phyloP scores from a whole-genome alignment of 768 basidiomycete genomes.

The Tulasnella calospora region DNA sequence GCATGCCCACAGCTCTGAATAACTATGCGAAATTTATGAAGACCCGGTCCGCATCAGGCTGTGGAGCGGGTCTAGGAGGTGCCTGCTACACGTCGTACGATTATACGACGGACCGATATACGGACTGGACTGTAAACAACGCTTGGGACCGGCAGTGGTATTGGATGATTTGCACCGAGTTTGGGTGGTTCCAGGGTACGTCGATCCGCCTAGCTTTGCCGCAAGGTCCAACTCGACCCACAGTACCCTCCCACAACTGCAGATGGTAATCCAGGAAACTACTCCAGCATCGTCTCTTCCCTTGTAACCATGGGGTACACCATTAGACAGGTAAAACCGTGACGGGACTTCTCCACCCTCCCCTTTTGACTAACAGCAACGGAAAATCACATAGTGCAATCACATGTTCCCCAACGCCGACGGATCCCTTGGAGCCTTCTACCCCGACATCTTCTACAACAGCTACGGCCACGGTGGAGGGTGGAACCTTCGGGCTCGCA shows the following conservation, averaged over 20 bases:
- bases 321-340: background rate
- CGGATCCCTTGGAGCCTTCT: background rate
- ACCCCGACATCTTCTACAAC: background rate
- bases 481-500: constrained; percentile 5
- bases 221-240: background rate
- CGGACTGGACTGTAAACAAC: background rate
- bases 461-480: background rate
- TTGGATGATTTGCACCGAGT: constrained; percentile 16
- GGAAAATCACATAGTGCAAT: background rate
- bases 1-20: background rate
- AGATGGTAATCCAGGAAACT: constrained; percentile 22
- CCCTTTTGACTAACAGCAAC: background rate
- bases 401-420: constrained; percentile 21
- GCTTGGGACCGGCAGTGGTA: background rate
- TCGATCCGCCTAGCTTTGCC: background rate
- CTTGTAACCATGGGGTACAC: constrained; percentile 5
- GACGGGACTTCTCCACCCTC: background rate
- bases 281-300: constrained; percentile 15
- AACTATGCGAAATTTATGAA: background rate
- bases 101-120: background rate
- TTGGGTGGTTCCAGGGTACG: background rate
- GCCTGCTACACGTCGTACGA: background rate
- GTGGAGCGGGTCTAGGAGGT: background rate
- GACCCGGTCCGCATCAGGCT: background rate
- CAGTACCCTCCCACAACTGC: background rate